Percentiles rank a stretch among this genome's conserved stretches.
Conservation (phyloP, 2,329 filamentous ascomycete genomes). For the Xylariaceae sp. region DNA sequence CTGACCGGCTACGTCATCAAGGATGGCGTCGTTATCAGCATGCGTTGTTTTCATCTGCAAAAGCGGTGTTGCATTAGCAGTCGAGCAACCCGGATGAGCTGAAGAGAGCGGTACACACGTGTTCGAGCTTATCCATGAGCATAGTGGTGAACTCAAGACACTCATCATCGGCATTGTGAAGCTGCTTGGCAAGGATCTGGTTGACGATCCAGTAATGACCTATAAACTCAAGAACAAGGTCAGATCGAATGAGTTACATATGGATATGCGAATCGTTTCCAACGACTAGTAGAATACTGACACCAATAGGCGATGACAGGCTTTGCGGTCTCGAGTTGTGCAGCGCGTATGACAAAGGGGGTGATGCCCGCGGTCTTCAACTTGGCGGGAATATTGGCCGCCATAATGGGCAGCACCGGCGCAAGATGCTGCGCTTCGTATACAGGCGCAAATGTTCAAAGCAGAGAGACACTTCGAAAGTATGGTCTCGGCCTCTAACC, state of each 20-base stretch:
- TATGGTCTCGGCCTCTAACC: too few species aligned
- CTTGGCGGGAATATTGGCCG: constrained; percentile 64
- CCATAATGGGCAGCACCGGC: constrained; percentile 54
- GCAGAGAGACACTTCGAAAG: too few species aligned
- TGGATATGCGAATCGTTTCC: neutral
- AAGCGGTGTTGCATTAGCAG: constrained; percentile 15
- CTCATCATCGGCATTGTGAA: constrained; percentile 77
- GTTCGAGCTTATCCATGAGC: constrained; percentile 89
- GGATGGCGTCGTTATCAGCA: constrained; percentile 75
- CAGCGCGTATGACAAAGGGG: constrained; percentile 78
- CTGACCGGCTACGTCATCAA: constrained; percentile 81
- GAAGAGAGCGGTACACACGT: constrained; percentile 40
- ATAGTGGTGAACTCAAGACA: constrained; percentile 75
- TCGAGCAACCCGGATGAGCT: neutral
- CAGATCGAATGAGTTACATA: neutral
- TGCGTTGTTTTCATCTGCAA: constrained; percentile 67
- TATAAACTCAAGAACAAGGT: constrained; percentile 33
- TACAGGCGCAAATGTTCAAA: too few species aligned
- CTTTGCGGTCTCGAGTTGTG: constrained; percentile 79
- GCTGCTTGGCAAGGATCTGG: constrained; percentile 76
- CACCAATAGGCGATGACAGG: constrained; percentile 95
- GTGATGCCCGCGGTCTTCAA: constrained; percentile 79
- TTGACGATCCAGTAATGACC: constrained; percentile 92
- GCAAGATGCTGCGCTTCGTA: too few species aligned
- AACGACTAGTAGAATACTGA: constrained; percentile 37